Percentiles rank a stretch among this genome's conserved stretches.
phyloP scores from a whole-genome alignment of 495 filamentous ascomycete species.

The Hypoxylon perforatum region DNA sequence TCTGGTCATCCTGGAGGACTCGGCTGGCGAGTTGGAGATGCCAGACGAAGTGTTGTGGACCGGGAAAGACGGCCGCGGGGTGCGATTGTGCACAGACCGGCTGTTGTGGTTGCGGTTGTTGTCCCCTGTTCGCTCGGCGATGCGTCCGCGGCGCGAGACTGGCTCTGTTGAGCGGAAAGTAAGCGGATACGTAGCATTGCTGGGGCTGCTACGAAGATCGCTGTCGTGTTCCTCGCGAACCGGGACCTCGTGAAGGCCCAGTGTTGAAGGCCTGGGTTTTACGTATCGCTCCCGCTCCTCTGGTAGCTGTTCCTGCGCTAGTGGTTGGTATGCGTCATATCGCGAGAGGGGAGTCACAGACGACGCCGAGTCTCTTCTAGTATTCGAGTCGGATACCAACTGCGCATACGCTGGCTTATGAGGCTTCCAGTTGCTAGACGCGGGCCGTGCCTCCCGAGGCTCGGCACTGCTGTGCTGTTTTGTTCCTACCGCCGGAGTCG shows the following conservation, averaged over 20 bases:
- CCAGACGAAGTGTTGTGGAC: too few relatives aligned
- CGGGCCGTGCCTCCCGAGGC: background rate
- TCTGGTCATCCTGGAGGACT: too few relatives aligned
- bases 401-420: slow-evolving; percentile 22
- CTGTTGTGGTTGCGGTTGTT: background rate
- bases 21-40: too few relatives aligned
- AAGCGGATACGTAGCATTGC: background rate
- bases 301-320: background rate
- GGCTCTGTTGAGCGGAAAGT: background rate
- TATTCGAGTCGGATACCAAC: background rate
- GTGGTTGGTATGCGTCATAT: background rate
- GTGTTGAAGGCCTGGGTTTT: background rate
- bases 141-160: background rate
- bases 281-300: background rate
- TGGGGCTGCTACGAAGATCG: background rate
- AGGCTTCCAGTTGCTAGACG: slow-evolving; percentile 3
- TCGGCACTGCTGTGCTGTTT: background rate
- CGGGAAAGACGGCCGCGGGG: background rate
- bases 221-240: background rate
- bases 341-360: background rate
- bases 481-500: background rate
- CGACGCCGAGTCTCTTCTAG: background rate
- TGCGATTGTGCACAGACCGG: background rate
- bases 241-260: background rate
- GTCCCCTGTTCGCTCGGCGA: background rate